Evolutionary conservation across 176 grass and related monocot genomes (phyloP), one percentile per base, ranked within the genome.

Genomic region (Elymus sibiricus): DNA sequence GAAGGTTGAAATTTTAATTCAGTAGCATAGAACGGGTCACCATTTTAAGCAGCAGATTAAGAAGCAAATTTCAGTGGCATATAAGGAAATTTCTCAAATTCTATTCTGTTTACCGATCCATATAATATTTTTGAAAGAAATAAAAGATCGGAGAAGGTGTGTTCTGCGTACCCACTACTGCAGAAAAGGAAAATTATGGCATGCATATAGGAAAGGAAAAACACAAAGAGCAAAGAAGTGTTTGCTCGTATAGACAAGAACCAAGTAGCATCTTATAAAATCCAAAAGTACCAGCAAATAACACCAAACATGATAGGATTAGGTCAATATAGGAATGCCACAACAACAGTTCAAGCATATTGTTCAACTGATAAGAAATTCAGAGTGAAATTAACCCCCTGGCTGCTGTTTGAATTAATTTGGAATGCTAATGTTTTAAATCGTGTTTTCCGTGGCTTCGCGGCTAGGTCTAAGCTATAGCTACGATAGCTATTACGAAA

Each of bases 261-360:
- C 12, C 46, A 37, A 80, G 46, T 47, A 64, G n/a, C 70, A 84
- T 70, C 32, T 28, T 76, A 27, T 72, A 26, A 38, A 80, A 72
- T 63, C 28, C 59, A 73, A 70, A 86, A 44, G 22, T 49, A 86
- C 14, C 38, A 64, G 14, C 21, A n/a, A 32, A 74, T 81, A 80
- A 63, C 38, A 81, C 1, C 71, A 64, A 74, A 81, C 73, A 22
- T 74, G 78, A 22, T 67, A 26, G 19, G 12, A n/a, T 28, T 58
- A 82, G 27, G 39, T 70, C 31, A 70, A 25, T 24, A 58, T 82
- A 70, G 7, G 55, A 24, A 70, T 53, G 17, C 7, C 53, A 49
- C 55, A 86, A 49, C 64, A 86, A 42, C 47, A 79, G 10, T 44
- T 70, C 34, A 38, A 22, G 16, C 40, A 16, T 47, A 35, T 82